Evolutionary conservation across 768 basidiomycete genomes (phyloP).

Genomic region (Lentinula lateritia): DNA sequence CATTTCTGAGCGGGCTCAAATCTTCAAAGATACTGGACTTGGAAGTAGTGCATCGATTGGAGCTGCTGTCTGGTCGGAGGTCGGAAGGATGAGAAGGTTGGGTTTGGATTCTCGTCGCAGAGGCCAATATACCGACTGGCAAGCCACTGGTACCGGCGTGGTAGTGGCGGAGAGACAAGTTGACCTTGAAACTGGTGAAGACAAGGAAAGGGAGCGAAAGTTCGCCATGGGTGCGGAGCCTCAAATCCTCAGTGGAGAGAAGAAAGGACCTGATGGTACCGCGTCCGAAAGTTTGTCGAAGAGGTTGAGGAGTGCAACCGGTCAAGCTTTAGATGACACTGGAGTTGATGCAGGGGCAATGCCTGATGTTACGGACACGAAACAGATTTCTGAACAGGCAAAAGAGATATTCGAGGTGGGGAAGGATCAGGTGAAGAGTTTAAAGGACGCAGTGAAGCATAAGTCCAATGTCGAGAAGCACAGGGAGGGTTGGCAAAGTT

Average conservation of each 20-base stretch:
- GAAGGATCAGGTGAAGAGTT: slow-evolving; percentile 30
- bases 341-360: slow-evolving; percentile 7
- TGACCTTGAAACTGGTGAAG: slow-evolving; percentile 19
- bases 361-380: slow-evolving; percentile 18
- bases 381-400: slow-evolving; percentile 18
- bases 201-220: slow-evolving; percentile 20
- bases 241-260: slow-evolving; percentile 63
- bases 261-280: slow-evolving; percentile 60
- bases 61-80: slow-evolving; percentile 67
- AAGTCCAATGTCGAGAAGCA: slow-evolving; percentile 34
- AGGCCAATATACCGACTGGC: slow-evolving; percentile 36
- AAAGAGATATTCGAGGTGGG: slow-evolving; percentile 28
- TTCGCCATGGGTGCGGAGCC: slow-evolving; percentile 73
- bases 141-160: slow-evolving; percentile 59
- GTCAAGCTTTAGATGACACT: slow-evolving; percentile 23
- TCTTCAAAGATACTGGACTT: slow-evolving; percentile 62
- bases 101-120: slow-evolving; percentile 19
- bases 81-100: slow-evolving; percentile 48
- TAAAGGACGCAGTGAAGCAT: slow-evolving; percentile 35
- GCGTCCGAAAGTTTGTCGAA: slow-evolving; percentile 37
- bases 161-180: slow-evolving; percentile 40
- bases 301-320: slow-evolving; percentile 18
- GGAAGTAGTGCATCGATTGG: slow-evolving; percentile 40
- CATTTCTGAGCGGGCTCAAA: slow-evolving; percentile 47
- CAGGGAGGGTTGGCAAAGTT: slow-evolving; percentile 42